phyloP scores from a whole-genome alignment of 1,139 yeast genomes.

The Yamadazyma mexicana region DNA sequence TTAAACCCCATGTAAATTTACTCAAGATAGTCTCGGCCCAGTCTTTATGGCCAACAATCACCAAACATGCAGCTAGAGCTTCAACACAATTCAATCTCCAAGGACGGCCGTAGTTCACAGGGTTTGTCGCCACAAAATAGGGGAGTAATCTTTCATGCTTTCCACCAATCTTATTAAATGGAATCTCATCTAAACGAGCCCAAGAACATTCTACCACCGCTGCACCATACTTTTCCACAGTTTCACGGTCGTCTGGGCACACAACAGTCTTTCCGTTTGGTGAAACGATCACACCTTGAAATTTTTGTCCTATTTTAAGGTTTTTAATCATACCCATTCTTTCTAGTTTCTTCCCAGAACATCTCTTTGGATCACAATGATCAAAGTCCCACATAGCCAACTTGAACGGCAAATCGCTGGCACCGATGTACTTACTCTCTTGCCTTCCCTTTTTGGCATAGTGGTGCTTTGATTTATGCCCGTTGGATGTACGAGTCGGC shows the following conservation, averaged over 20 bases:
- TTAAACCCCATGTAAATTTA: conserved; percentile 91
- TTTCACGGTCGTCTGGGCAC: conserved; percentile 80
- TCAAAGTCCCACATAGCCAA: conserved; percentile 95
- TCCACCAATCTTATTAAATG: conserved; percentile 90
- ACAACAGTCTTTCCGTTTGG: conserved; percentile 92
- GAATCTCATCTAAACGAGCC: conserved; percentile 96
- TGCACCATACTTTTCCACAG: conserved; percentile 80
- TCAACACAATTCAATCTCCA: conserved; percentile 97
- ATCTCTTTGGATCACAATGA: conserved; percentile 97
- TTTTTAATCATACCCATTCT: conserved; percentile 80
- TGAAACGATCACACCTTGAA: conserved; percentile 84
- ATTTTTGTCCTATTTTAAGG: conserved; percentile 86
- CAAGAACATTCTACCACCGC: conserved; percentile 99
- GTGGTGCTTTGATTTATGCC: conserved; percentile 57
- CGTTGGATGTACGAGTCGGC: conserved; percentile 43
- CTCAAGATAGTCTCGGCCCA: conserved; percentile 80
- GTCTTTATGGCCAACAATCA: conserved; percentile 86
- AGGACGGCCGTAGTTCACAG: conserved; percentile 95
- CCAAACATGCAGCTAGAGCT: conserved; percentile 96
- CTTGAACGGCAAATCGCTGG: conserved; percentile 51
- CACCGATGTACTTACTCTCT: conserved; percentile 41
- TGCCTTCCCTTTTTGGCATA: conserved; percentile 52
- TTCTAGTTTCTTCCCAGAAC: conserved; percentile 93
- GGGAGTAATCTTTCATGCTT: conserved; percentile 84
- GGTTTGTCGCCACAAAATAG: conserved; percentile 92